Evolutionary conservation across 208 protist genomes (phyloP), one percentile per base, ranked within the genome.

Genomic region (Porcisia hertigi): DNA sequence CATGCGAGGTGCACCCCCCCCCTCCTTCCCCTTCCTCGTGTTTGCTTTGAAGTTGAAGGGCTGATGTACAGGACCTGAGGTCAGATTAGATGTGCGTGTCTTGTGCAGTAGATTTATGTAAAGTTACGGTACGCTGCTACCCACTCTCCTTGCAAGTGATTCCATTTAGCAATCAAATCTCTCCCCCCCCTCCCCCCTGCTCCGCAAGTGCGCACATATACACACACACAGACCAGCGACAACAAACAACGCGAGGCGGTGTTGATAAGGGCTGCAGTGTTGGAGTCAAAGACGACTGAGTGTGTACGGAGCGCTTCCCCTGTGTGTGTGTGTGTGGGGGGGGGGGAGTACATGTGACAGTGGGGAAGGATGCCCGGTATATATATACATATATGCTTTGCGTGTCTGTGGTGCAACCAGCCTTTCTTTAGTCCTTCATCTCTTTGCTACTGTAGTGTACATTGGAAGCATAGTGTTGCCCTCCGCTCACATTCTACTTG

Each of bases 31-130:
- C 30, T 23, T 18, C 16, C 1, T 30, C 20, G 0, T 16, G 4
- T 49, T 67, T 45, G 7, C 39, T 7, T 3, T 14, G 41, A 52
- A 43, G 41, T n/a, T 5, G 63, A 52, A 16, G 2, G 34, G 47
- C 1, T 76, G 9, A 53, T 57, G 73, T 75, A 64, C 63, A 69
- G 47, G 25, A 30, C n/a, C 47, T 12, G 30, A 41, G 8, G 36
- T 20, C 43, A 9, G 25, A 3, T 23, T 65, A 39, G 55, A 45
- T 39, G 25, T 25, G 36, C 43, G 34, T 4, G 20, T 60, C 30
- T 16, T 62, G 36, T 60, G 25, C 39, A 34, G 52, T 71, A 55
- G n/a, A 65, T 43, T 20, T 52, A 67, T 67, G 63, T 67, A 67
- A 52, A 30, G 63, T 49, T 52, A 67, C 63, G 23, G 63, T 30